Evolutionary conservation across 2,329 filamentous ascomycete genomes (phyloP).

Genomic region (Colletotrichum godetiae): DNA sequence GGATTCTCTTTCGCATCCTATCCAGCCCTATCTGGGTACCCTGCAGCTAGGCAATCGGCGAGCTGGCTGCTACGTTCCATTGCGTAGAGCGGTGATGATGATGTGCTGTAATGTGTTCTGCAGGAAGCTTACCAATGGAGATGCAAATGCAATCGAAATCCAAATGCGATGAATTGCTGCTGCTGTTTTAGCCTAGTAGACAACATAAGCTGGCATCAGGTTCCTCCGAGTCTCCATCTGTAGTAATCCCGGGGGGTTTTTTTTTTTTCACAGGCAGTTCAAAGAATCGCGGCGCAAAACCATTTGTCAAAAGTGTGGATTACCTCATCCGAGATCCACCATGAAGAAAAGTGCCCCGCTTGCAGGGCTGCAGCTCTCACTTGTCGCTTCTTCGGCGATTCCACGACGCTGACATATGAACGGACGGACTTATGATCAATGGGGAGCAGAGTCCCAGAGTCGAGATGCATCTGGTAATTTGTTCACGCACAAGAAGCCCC

Average conservation of each 20-base stretch:
- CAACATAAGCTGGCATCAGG: neutral
- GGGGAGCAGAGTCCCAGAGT: neutral
- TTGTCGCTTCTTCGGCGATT: conserved; percentile 4
- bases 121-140: conserved; percentile 17
- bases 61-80: conserved; percentile 30
- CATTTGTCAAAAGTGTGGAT: neutral
- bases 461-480: neutral
- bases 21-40: conserved; percentile 27
- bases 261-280: too few relatives aligned
- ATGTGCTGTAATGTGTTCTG: neutral
- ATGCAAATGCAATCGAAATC: conserved; percentile 7
- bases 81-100: neutral
- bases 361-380: conserved; percentile 15
- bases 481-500: neutral
- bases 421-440: neutral
- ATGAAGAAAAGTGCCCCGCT: neutral
- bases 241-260: too few relatives aligned
- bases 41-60: conserved; percentile 16
- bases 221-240: neutral
- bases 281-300: neutral
- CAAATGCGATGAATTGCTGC: neutral
- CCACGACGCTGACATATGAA: conserved; percentile 7
- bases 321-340: conserved; percentile 3
- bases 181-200: too few relatives aligned
- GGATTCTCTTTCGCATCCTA: neutral